Evolutionary conservation across 2,329 filamentous ascomycete genomes (phyloP), one percentile per base, ranked within the genome.

Genomic region (Chaetomium globosum): DNA sequence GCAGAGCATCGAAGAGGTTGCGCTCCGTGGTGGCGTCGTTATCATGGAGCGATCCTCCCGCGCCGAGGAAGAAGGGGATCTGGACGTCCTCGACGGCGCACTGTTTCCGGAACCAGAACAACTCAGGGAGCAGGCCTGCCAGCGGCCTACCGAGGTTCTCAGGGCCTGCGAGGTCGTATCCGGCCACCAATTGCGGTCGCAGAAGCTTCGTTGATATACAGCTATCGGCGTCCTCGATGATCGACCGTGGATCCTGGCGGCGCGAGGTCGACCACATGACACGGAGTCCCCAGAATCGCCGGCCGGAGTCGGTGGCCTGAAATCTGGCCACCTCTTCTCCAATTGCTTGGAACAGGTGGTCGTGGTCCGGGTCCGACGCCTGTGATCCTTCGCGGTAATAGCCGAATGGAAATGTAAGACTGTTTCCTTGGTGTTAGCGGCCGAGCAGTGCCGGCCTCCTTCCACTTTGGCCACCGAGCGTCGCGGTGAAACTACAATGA

Each of bases 21-120:
- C 79, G 73, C 73, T 97, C 93, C 0, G 90, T 89, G 23, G 82
- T 83, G 70, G 87, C 93, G 67, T 82, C n/a, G 39, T 26, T 28
- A 10, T 46, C 23, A 28, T 92, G 92, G 0, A 96, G 85, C 39
- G 88, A 92, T 78, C 97, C 93, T 69, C 93, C 94, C 0, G 94
- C 93, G 75, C 97, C 93, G 80, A 98, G 96, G 81, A 96, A 96
- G 80, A 97, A 97, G 0, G 94, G 94, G 10, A 99, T 87, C 58
- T 92, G 87, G 46, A 97, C 85, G 2, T 85, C 87, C 73, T 92
- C 89, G 73, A 91, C 83, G 0, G 86, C 85, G 75, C 93, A 97
- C 71, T 89, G 86, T 76, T 94, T 93, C 69, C 89, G 88, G 83
- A 98, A 97, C 92, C 92, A 97, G 77, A 97, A 94, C 0, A 98